A percentile compares a stretch with the other conserved stretches of the same genome.
Conservation (phyloP, 2,329 filamentous ascomycete species). For the Diaporthe citriasiana region DNA sequence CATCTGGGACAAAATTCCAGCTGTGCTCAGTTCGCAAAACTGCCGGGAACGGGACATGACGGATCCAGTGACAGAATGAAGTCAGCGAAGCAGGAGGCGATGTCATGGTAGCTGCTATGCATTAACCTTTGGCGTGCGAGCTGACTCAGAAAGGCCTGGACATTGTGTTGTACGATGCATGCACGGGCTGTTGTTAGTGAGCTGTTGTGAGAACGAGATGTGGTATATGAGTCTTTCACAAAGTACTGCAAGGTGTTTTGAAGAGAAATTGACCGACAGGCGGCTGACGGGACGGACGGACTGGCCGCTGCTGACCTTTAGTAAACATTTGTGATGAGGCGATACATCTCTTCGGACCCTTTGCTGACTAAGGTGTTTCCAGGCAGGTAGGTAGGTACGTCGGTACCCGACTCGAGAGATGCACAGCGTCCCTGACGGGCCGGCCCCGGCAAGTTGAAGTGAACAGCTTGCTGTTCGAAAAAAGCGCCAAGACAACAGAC, state of each 20-base stretch:
- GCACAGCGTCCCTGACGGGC: slow-evolving; percentile 7
- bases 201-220: background rate
- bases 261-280: background rate
- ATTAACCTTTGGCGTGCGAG: background rate
- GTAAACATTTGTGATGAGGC: background rate
- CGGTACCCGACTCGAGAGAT: slow-evolving; percentile 18
- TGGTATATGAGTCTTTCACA: background rate
- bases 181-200: background rate
- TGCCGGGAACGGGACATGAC: background rate
- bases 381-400: background rate
- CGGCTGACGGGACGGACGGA: background rate
- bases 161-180: background rate
- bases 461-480: slow-evolving; percentile 42
- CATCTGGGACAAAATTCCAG: background rate
- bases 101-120: background rate
- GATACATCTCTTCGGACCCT: too few relatives aligned
- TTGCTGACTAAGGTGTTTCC: background rate
- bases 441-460: slow-evolving; percentile 37
- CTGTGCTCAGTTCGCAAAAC: background rate
- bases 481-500: slow-evolving; percentile 11
- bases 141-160: background rate
- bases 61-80: background rate
- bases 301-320: slow-evolving; percentile 12
- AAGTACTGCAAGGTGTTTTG: background rate
- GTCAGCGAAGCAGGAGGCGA: slow-evolving; percentile 6